Base-by-base conservation (phyloP, 345 rosid species). In the Brassica nigra region DNA sequence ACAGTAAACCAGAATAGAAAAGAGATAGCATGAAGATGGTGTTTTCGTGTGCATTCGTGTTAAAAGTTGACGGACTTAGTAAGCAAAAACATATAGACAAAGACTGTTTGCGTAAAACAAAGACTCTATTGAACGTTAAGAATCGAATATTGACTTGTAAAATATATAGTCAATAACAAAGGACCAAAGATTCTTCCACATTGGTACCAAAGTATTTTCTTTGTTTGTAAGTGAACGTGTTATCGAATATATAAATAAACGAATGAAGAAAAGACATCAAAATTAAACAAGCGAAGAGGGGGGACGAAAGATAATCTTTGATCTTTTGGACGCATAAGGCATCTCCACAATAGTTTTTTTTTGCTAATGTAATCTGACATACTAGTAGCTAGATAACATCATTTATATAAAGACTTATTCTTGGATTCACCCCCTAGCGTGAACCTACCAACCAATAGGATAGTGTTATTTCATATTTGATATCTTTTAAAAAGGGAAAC, bases 181-280 rank as follows among this genome's bases (percentile, higher is more conserved):
- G 23, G 18, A 62, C 20, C 47, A 36, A 71, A 71, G 75, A 61
- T 61, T 72, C 37, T 71, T 71, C 66, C 75, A 23, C 57, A 71
- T 37, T 59, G 14, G 66, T 12, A 62, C 59, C 59, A 54, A 54
- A 54, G 8, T 54, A 16, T 54, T 31, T 62, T 12, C 7, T n/a
- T 8, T 63, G 23, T 15, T 31, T n/a, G 14, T 63, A 2, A 33
- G 18, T 30, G 67, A 63, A 15, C 6, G 39, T 52, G 11, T 16
- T 30, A 52, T 42, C 52, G 52, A 42, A 42, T 42, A 42, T 42
- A 3, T 42, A 42, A 11, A 11, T 34, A 34, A 34, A 34, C 37
- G 37, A 34, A 34, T 34, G 37, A 34, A 34, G 37, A 34, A 34
- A 34, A 34, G 37, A 34, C 37, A 34, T 34, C 6, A 34, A 34